A percentile compares a stretch with the other conserved stretches of the same genome.
Evolutionary conservation across 805 yeast genomes (phyloP).

Genomic region (Barnettozyma wickerhamii): DNA sequence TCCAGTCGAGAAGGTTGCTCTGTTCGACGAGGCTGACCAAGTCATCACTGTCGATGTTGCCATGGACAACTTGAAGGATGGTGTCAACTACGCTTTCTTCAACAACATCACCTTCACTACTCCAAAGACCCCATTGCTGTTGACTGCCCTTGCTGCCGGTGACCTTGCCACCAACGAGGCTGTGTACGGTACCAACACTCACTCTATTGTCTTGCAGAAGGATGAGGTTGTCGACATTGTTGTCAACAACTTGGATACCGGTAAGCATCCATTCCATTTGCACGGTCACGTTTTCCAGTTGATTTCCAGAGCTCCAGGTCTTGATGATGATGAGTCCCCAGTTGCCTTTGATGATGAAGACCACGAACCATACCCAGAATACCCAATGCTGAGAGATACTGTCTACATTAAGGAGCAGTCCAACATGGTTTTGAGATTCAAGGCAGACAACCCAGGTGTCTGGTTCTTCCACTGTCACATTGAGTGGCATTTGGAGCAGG

Average conservation of each 20-base stretch:
- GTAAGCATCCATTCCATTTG: conserved; percentile 75
- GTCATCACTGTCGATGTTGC: conserved; percentile 64
- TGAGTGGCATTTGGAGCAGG: conserved; percentile 97
- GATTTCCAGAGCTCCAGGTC: conserved; percentile 46
- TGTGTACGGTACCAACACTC: conserved; percentile 57
- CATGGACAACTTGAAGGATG: conserved; percentile 83
- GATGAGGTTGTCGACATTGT: conserved; percentile 61
- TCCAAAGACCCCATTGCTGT: conserved; percentile 84
- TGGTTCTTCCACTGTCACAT: conserved; percentile 99
- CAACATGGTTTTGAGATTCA: conserved; percentile 79
- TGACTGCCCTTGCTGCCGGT: conserved; percentile 74
- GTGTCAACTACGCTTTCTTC: conserved; percentile 95
- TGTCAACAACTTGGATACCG: conserved; percentile 73
- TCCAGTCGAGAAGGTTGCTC: conserved; percentile 55
- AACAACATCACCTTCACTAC: conserved; percentile 73
- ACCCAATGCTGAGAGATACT: conserved; percentile 84
- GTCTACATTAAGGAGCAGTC: conserved; percentile 79
- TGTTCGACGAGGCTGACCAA: conserved; percentile 64
- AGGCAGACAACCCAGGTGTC: conserved; percentile 94
- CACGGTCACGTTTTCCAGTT: conserved; percentile 73
- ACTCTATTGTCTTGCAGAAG: conserved; percentile 20
- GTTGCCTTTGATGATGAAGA: conserved; percentile 50
- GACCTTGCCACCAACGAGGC: conserved; percentile 46
- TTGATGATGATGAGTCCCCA: conserved; percentile 45
- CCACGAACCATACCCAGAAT: conserved; percentile 53